Conservation (phyloP, 148 eudicot genomes). For the Heliamphora exappendiculata region DNA sequence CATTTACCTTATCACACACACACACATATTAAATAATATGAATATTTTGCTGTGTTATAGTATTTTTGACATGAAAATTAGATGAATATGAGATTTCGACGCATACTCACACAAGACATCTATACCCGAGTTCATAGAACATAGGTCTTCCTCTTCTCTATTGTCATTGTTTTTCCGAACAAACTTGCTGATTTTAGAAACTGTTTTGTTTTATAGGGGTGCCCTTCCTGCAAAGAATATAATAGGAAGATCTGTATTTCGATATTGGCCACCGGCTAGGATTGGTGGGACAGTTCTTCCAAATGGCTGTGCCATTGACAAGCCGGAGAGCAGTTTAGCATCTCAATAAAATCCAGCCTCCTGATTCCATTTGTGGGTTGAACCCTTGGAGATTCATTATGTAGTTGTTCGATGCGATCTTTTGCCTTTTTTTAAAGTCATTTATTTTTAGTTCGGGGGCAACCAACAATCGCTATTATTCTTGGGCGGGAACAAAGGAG, state of each 20-base stretch:
- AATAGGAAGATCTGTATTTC: slow-evolving; percentile 76
- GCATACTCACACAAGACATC: too few species aligned
- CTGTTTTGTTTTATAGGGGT: slow-evolving; percentile 50
- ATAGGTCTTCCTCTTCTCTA: not conserved
- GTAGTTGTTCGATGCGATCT: not conserved
- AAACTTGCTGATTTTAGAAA: not conserved
- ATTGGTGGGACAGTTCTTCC: slow-evolving; percentile 75
- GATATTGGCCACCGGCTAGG: slow-evolving; percentile 86
- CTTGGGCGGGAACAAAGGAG: too few species aligned
- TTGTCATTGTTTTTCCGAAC: not conserved
- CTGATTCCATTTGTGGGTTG: not conserved
- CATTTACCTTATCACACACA: too few species aligned
- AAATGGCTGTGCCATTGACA: slow-evolving; percentile 66
- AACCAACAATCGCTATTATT: too few species aligned
- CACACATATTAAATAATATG: too few species aligned
- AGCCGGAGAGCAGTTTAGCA: slow-evolving; percentile 38
- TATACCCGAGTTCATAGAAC: too few species aligned
- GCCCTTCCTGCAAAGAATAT: slow-evolving; percentile 86
- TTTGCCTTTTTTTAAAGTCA: not conserved
- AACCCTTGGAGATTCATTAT: not conserved
- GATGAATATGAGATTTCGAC: too few species aligned
- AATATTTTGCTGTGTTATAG: too few species aligned
- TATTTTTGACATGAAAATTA: too few species aligned
- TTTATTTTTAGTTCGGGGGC: too few species aligned
- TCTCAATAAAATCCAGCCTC: slow-evolving; percentile 20